phyloP scores from a whole-genome alignment of 2,329 filamentous ascomycete species.

The Ceratocystis albifundus region DNA sequence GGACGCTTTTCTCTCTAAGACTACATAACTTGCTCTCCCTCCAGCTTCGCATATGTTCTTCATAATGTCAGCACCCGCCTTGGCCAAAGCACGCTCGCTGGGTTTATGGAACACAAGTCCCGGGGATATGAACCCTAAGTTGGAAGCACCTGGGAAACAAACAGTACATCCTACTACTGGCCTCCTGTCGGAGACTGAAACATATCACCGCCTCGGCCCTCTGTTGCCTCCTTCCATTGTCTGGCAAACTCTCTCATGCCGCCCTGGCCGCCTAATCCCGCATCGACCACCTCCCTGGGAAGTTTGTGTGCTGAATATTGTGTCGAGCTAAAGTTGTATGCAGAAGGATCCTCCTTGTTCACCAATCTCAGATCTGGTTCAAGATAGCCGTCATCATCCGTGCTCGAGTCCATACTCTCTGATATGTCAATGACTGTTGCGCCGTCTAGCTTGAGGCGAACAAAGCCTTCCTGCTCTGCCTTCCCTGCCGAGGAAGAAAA shows the following conservation, averaged over 20 bases:
- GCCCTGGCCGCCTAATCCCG: slow-evolving; percentile 55
- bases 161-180: too few species aligned
- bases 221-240: slow-evolving; percentile 55
- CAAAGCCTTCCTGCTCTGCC: slow-evolving; percentile 16
- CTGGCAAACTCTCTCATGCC: slow-evolving; percentile 70
- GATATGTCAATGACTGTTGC: slow-evolving; percentile 25
- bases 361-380: slow-evolving; percentile 73
- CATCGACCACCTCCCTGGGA: slow-evolving; percentile 80
- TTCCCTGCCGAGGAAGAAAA: slow-evolving; percentile 30
- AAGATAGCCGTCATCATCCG: slow-evolving; percentile 31
- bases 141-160: too few species aligned
- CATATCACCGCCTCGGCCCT: slow-evolving; percentile 33
- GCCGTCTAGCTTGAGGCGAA: slow-evolving; percentile 25
- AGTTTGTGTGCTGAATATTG: slow-evolving; percentile 94
- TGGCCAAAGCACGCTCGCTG: background rate
- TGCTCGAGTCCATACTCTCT: slow-evolving; percentile 26
- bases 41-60: too few species aligned
- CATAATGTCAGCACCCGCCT: background rate
- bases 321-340: slow-evolving; percentile 71
- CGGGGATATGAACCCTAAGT: background rate
- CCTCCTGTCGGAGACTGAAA: slow-evolving; percentile 30
- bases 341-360: slow-evolving; percentile 73
- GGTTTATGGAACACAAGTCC: background rate
- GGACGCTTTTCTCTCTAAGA: too few species aligned
- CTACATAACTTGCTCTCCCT: background rate